phyloP scores from a whole-genome alignment of 2,329 filamentous ascomycete genomes.

The Chaetomium olivaceum region DNA sequence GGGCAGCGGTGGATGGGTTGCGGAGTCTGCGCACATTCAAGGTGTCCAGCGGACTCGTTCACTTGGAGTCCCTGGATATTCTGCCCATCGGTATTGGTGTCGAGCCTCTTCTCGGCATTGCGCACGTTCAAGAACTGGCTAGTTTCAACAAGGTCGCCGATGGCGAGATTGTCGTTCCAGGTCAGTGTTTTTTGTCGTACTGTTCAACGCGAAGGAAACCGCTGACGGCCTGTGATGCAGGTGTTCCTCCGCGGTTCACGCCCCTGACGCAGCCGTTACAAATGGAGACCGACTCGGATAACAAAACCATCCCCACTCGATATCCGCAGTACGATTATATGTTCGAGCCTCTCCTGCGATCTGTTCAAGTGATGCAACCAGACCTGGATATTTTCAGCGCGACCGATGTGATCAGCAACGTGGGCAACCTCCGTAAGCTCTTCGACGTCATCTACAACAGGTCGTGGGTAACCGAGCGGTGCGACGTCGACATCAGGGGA shows the following conservation, averaged over 20 bases:
- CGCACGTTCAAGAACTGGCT: slow-evolving; percentile 23
- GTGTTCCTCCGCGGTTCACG: slow-evolving; percentile 25
- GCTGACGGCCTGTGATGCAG: slow-evolving; percentile 6
- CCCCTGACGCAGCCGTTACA: slow-evolving; percentile 16
- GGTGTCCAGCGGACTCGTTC: neutral
- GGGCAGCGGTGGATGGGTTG: neutral
- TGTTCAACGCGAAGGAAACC: neutral
- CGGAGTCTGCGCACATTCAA: neutral
- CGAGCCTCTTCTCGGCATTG: slow-evolving; percentile 14
- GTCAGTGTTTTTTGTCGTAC: slow-evolving; percentile 8
- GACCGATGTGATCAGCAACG: slow-evolving; percentile 31
- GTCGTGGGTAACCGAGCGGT: slow-evolving; percentile 8
- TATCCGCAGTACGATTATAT: slow-evolving; percentile 23
- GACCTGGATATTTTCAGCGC: slow-evolving; percentile 12
- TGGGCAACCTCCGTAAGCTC: slow-evolving; percentile 29
- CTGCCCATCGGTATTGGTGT: neutral
- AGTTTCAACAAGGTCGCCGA: slow-evolving; percentile 33
- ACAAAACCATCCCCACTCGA: neutral
- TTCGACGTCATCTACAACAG: slow-evolving; percentile 24
- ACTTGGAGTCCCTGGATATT: neutral
- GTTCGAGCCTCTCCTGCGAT: slow-evolving; percentile 32
- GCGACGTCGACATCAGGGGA: slow-evolving; percentile 26
- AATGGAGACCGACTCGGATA: slow-evolving; percentile 18
- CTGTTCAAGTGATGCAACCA: slow-evolving; percentile 25
- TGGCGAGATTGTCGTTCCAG: slow-evolving; percentile 32